These are phyloP conservation scores for Clarireedia homoeocarpa DNA, from an alignment of 2,329 filamentous ascomycete genomes.

Conservation along the genomic window DNA sequence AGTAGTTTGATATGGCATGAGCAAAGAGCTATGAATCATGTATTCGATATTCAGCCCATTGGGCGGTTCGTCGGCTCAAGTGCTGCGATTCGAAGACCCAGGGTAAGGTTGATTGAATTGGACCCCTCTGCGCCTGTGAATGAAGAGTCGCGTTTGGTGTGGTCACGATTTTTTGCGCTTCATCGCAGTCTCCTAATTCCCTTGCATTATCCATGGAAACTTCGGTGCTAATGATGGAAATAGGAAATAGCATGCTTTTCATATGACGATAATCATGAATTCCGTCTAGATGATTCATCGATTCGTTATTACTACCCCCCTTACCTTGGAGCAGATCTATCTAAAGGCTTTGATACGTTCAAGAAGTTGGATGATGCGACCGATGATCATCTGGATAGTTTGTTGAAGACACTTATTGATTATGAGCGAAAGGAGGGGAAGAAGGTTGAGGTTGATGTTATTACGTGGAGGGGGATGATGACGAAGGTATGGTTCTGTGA, in stretches of 20 bases:
- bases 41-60: constrained; percentile 62
- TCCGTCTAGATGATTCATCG: constrained; percentile 68
- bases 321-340: constrained; percentile 62
- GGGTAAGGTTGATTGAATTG: constrained; percentile 38
- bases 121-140: too few relatives aligned
- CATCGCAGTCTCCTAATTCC: neutral
- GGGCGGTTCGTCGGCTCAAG: constrained; percentile 59
- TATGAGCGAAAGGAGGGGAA: constrained; percentile 62
- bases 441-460: constrained; percentile 63
- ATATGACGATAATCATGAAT: constrained; percentile 76
- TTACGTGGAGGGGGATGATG: constrained; percentile 98
- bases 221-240: neutral
- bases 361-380: constrained; percentile 70
- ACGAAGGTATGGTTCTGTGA: constrained; percentile 60
- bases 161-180: too few relatives aligned
- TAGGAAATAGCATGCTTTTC: constrained; percentile 92
- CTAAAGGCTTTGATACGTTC: constrained; percentile 73
- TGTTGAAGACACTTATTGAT: constrained; percentile 67
- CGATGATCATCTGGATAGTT: constrained; percentile 83
- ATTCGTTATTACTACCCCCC: constrained; percentile 85
- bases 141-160: too few relatives aligned
- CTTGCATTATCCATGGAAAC: neutral
- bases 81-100: constrained; percentile 67
- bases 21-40: constrained; percentile 18
- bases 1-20: neutral